Evolutionary conservation across 2,329 filamentous ascomycete species (phyloP).

Genomic region (Dothideomycetidae sp.): DNA sequence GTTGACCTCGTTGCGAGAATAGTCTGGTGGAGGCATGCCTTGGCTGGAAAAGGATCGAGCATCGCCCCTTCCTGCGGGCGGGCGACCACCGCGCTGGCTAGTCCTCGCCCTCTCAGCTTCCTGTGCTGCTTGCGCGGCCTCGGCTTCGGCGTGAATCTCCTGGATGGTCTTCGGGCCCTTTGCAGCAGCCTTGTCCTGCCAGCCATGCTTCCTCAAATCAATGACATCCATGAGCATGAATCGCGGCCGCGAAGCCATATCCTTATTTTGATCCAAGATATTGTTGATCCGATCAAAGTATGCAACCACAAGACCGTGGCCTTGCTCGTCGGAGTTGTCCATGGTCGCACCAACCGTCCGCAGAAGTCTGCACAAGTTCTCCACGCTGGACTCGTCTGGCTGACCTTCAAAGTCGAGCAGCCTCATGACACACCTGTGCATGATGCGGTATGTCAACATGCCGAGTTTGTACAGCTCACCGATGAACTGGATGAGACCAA

Average conservation of each 20-base stretch:
- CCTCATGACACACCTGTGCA: conserved; percentile 98
- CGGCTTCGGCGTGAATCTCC: conserved; percentile 74
- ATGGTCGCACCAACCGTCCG: conserved; percentile 83
- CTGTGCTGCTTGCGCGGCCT: conserved; percentile 65
- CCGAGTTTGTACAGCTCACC: conserved; percentile 97
- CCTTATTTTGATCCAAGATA: conserved; percentile 63
- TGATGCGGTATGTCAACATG: conserved; percentile 98
- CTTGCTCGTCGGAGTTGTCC: conserved; percentile 63
- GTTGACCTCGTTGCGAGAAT: conserved; percentile 64
- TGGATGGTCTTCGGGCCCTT: conserved; percentile 96
- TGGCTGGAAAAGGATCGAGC: conserved; percentile 66
- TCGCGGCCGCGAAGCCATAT: conserved; percentile 67
- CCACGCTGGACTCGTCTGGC: conserved; percentile 90
- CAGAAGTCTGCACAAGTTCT: conserved; percentile 86
- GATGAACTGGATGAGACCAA: conserved; percentile 97
- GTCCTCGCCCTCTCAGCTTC: conserved; percentile 48
- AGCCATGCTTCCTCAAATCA: conserved; percentile 63
- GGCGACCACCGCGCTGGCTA: conserved; percentile 54
- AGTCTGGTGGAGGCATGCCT: conserved; percentile 51
- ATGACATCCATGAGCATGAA: conserved; percentile 97
- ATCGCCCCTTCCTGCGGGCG: conserved; percentile 69
- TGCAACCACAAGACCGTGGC: conserved; percentile 71
- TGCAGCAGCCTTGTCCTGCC: conserved; percentile 83
- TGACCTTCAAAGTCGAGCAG: conserved; percentile 87
- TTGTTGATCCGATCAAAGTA: conserved; percentile 83